phyloP scores from a whole-genome alignment of 2,329 filamentous ascomycete genomes.

The Ophiostoma ulmi region DNA sequence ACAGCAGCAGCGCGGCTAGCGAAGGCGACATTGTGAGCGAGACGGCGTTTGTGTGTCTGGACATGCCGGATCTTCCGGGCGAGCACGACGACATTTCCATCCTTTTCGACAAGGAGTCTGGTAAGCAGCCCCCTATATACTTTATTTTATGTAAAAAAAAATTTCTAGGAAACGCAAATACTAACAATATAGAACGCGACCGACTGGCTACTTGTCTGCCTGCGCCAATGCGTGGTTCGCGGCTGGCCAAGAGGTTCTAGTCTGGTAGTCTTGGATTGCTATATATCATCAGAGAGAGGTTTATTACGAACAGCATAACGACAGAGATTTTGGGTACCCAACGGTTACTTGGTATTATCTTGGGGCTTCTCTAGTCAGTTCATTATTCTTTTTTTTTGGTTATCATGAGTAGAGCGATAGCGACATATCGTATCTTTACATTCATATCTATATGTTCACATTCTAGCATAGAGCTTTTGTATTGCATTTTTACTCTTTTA shows the following conservation, averaged over 20 bases:
- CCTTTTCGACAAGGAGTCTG: constrained; percentile 71
- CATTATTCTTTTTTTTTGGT: neutral
- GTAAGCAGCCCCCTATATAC: constrained; percentile 44
- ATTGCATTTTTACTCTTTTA: neutral
- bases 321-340: neutral
- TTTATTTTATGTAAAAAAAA: no score
- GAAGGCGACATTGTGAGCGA: constrained; percentile 35
- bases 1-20: constrained; percentile 35
- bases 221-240: constrained; percentile 51
- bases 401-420: constrained; percentile 11
- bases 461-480: neutral
- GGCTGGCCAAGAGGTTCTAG: constrained; percentile 26
- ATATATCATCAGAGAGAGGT: no score
- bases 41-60: constrained; percentile 72
- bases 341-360: constrained; percentile 1
- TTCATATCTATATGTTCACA: constrained; percentile 4
- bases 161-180: neutral
- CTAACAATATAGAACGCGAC: constrained; percentile 46
- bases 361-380: neutral
- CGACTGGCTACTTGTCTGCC: constrained; percentile 48
- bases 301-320: neutral
- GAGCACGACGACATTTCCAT: constrained; percentile 91
- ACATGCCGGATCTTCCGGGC: constrained; percentile 81
- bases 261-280: no score
- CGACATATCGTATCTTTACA: neutral